Percentiles rank a stretch among this genome's conserved stretches.
phyloP scores from a whole-genome alignment of 345 rosid genomes.

The Hibiscus trionum region DNA sequence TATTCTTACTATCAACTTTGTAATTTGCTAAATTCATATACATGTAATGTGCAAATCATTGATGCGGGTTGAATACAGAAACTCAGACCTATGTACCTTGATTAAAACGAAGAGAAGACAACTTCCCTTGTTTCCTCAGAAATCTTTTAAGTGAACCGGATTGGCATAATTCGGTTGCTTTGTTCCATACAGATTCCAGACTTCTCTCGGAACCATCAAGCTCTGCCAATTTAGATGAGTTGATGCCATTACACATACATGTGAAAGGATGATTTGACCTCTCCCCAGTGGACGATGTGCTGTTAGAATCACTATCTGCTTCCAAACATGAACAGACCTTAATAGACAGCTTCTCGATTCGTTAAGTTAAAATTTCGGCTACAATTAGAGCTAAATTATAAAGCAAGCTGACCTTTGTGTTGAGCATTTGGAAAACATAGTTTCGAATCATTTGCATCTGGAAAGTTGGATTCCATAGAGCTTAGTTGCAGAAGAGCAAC shows the following conservation, averaged over 20 bases:
- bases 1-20: background rate
- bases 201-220: slow-evolving; percentile 39
- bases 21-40: background rate
- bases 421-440: slow-evolving; percentile 34
- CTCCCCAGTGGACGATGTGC: slow-evolving; percentile 46
- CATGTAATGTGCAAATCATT: background rate
- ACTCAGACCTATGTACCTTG: slow-evolving; percentile 39
- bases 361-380: background rate
- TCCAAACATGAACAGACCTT: slow-evolving; percentile 12
- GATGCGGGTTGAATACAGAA: background rate
- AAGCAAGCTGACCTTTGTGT: slow-evolving; percentile 40
- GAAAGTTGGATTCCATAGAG: slow-evolving; percentile 42
- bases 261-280: slow-evolving; percentile 31
- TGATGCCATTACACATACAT: slow-evolving; percentile 37
- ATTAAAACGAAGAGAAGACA: slow-evolving; percentile 57
- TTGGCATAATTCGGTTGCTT: slow-evolving; percentile 51
- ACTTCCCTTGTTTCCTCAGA: slow-evolving; percentile 63
- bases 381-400: background rate
- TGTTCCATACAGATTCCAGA: slow-evolving; percentile 65
- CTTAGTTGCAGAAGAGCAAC: slow-evolving; percentile 88
- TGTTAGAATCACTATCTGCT: slow-evolving; percentile 42
- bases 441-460: slow-evolving; percentile 36
- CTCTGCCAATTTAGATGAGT: slow-evolving; percentile 24
- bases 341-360: background rate
- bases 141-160: slow-evolving; percentile 70